These are phyloP conservation scores for Sarcodon aspratus DNA, from an alignment of 768 basidiomycete species.

Conservation along the genomic window DNA sequence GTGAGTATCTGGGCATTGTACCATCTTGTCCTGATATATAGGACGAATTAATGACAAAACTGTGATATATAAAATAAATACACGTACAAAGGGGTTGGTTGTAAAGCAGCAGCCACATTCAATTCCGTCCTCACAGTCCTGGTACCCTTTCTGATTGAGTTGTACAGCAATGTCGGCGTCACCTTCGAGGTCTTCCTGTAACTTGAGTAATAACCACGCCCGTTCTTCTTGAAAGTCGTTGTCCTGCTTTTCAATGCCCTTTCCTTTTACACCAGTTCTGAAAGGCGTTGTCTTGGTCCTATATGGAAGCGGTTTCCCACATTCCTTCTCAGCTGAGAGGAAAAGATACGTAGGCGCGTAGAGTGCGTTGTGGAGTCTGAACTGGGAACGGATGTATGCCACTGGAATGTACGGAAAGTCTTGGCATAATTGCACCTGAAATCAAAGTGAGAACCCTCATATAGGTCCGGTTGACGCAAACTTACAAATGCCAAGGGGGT, in stretches of 20 bases:
- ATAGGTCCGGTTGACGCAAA: not conserved
- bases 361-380: conserved; percentile 27
- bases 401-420: conserved; percentile 53
- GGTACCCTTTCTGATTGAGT: conserved; percentile 15
- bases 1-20: conserved; percentile 84
- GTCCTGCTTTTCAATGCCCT: conserved; percentile 23
- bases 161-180: conserved; percentile 18
- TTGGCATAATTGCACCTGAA: conserved; percentile 37
- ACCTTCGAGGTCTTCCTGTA: conserved; percentile 15
- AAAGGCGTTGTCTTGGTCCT: conserved; percentile 22
- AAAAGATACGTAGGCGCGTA: conserved; percentile 60
- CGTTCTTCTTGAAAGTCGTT: conserved; percentile 32
- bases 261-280: conserved; percentile 25
- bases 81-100: conserved; percentile 58
- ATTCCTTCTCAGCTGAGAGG: conserved; percentile 29
- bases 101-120: conserved; percentile 88
- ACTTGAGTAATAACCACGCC: conserved; percentile 33
- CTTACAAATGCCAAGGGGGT: conserved; percentile 39
- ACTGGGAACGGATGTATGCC: conserved; percentile 34
- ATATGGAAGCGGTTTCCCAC: conserved; percentile 21
- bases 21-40: conserved; percentile 56
- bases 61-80: not conserved
- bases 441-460: not conserved
- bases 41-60: not conserved
- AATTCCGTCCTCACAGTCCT: conserved; percentile 46